phyloP scores from a whole-genome alignment of 2,329 filamentous ascomycete species.

The Helminthosporium solani region DNA sequence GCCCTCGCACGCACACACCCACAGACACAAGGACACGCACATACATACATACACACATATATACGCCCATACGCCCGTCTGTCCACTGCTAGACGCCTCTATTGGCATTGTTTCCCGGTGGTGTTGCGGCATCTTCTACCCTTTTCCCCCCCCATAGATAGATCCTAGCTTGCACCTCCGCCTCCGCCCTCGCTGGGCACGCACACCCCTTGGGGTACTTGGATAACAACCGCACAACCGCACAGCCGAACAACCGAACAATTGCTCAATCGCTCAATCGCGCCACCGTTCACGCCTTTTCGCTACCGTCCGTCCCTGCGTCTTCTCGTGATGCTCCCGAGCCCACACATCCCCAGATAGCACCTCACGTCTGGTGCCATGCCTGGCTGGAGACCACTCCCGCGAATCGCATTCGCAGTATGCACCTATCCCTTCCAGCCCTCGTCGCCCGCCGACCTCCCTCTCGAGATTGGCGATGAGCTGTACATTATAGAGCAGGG shows the following conservation, averaged over 20 bases:
- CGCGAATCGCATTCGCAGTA: constrained; percentile 96
- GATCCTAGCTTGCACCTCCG: not conserved
- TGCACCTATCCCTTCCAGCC: constrained; percentile 93
- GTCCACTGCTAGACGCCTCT: not conserved
- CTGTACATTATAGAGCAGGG: constrained; percentile 98
- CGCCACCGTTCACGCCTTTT: not conserved
- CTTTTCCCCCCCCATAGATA: too few species aligned
- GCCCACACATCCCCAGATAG: constrained; percentile 30
- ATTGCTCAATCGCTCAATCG: too few species aligned
- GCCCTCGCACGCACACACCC: too few species aligned
- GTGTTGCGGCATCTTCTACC: not conserved
- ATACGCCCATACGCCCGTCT: too few species aligned
- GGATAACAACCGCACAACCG: not conserved
- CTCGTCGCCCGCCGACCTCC: constrained; percentile 82
- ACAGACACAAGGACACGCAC: too few species aligned
- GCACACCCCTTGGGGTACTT: not conserved
- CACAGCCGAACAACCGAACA: not conserved
- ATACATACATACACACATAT: too few species aligned
- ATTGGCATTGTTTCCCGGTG: not conserved
- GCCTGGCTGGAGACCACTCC: constrained; percentile 84
- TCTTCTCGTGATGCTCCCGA: constrained; percentile 35
- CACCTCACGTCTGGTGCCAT: constrained; percentile 35
- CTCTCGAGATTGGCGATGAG: constrained; percentile 96
- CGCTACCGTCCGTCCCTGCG: not conserved
- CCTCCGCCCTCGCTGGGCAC: constrained; percentile 1